Base-by-base conservation (phyloP, 2,329 filamentous ascomycete genomes). In the Aureobasidium namibiae region DNA sequence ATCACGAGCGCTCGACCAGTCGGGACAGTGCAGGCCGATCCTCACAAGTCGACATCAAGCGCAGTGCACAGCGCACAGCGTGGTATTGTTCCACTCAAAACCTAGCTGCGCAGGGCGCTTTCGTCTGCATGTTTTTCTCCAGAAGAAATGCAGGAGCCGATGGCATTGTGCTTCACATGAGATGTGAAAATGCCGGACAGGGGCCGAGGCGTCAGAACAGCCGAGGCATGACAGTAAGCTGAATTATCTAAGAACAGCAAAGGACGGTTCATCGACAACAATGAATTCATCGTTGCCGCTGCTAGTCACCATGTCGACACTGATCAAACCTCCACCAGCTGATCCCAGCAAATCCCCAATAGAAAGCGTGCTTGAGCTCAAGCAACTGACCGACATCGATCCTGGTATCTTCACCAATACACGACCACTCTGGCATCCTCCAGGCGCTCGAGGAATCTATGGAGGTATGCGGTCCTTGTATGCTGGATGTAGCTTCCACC, bases 321-420 rank as follows among this genome's bases (percentile, higher is more conserved):
- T 95, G 58, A 84, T 96, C 64, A 82, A 84, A 67, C 87, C 90
- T 53, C 90, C 89, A 63, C 85, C 87, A 54, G 74, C 84, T 33
- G 86, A 95, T 69, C 76, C 83, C 46, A 80, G 81, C 68, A 89
- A 89, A 73, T 86, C 90, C 26, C 80, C 84, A 14, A 95, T 97
- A 63, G 92, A 97, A 76, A 92, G 95, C 74, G 86, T 89, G 50
- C 82, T 96, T 59, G 91, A 96, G 68, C 79, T 96, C 66, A 94
- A 88, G 3, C 88, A 90, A 64, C 79, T 96, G 56, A 78, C 78
- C 58, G 86, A 88, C 62, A 83, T 94, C 63, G 87, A 88, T 45
- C 87, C 87, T 60, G 88, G 96, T 71, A 86, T 97, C 66, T 99
- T 94, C 78, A 97, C 94, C 59, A 99, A 99, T 73, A 89, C 91